Percentiles rank a stretch among this genome's conserved stretches.
phyloP scores from a whole-genome alignment of 108 stramenopile genomes.

The Nannochloropsis salina region DNA sequence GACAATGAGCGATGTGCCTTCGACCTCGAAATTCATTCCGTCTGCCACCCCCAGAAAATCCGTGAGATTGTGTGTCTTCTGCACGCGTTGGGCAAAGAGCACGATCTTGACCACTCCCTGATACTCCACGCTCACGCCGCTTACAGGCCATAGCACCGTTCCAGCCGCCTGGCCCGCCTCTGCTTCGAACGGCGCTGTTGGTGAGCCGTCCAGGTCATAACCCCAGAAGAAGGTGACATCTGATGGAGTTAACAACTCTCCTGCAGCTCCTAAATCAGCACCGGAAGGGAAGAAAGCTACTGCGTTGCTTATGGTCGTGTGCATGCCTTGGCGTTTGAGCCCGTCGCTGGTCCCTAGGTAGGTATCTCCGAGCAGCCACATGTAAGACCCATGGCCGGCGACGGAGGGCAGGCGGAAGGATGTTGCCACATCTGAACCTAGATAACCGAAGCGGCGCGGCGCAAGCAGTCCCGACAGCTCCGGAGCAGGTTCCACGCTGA shows the following conservation, averaged over 20 bases:
- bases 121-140: background rate
- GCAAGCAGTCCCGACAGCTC: background rate
- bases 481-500: background rate
- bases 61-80: background rate
- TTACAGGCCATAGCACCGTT: slow-evolving; percentile 14
- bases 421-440: background rate
- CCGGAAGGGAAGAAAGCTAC: background rate
- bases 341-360: slow-evolving; percentile 18
- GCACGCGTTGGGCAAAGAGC: background rate
- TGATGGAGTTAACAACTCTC: slow-evolving; percentile 14
- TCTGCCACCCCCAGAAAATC: slow-evolving; percentile 4
- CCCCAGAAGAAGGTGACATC: slow-evolving; percentile 10
- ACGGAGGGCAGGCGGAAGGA: background rate
- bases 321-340: background rate
- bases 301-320: background rate
- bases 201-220: background rate
- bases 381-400: background rate
- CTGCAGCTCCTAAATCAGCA: background rate
- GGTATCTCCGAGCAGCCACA: slow-evolving; percentile 22
- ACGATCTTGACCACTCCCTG: background rate
- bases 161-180: background rate
- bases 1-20: background rate
- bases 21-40: slow-evolving; percentile 3
- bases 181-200: background rate
- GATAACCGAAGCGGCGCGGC: background rate